phyloP scores from a whole-genome alignment of 306 rosid genomes.

The Crotalaria pallida region DNA sequence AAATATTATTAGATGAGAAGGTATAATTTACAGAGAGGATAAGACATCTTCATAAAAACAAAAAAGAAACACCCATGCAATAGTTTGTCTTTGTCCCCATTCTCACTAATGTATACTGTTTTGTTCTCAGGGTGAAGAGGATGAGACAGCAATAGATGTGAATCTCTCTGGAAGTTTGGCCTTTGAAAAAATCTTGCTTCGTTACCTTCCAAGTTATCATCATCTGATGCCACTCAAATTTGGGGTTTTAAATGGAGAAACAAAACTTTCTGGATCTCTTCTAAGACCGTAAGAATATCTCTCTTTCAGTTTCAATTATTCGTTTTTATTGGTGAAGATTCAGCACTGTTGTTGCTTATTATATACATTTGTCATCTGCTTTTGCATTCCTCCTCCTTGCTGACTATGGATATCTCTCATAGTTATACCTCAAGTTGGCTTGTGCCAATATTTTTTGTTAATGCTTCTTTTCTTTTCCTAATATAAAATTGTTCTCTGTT shows the following conservation, averaged over 20 bases:
- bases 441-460: neutral
- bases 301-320: constrained; percentile 2
- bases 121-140: constrained; percentile 72
- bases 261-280: constrained; percentile 79
- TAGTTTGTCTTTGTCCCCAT: neutral
- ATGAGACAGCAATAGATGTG: constrained; percentile 79
- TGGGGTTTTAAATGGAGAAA: constrained; percentile 74
- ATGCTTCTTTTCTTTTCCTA: neutral
- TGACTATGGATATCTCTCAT: constrained; percentile 12
- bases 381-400: neutral
- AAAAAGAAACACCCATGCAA: no score
- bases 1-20: no score
- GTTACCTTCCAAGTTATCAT: constrained; percentile 64
- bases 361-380: constrained; percentile 17
- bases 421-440: constrained; percentile 25
- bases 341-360: constrained; percentile 13
- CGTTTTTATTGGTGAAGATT: constrained; percentile 5
- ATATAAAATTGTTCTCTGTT: constrained; percentile 14
- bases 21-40: no score
- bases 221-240: constrained; percentile 58
- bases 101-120: constrained; percentile 10
- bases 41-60: no score
- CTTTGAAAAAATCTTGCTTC: constrained; percentile 66
- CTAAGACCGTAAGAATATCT: constrained; percentile 70
- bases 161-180: constrained; percentile 82